Conservation (phyloP, 2,329 filamentous ascomycete species). For the Colletotrichum sp. region DNA sequence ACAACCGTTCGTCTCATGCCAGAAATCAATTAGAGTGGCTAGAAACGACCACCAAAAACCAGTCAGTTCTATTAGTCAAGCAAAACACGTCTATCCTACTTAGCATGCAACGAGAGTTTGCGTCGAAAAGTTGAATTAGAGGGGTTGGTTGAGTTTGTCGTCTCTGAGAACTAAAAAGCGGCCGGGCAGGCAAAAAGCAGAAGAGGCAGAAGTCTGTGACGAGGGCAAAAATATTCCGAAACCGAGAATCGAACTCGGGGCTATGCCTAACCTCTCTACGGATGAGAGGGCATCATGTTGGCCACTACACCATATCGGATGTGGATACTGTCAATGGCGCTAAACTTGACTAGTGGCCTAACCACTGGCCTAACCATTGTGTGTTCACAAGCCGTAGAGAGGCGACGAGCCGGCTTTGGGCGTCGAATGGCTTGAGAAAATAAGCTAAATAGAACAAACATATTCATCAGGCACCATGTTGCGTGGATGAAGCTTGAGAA, state of each 20-base stretch:
- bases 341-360: neutral
- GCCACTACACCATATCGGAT: slow-evolving; percentile 13
- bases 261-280: neutral
- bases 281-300: slow-evolving; percentile 15
- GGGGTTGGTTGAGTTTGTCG: neutral
- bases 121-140: neutral
- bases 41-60: neutral
- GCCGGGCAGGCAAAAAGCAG: neutral
- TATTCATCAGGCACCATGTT: neutral
- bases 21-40: neutral
- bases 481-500: neutral
- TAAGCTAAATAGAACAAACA: neutral
- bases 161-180: neutral
- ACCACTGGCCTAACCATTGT: neutral
- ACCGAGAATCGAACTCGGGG: slow-evolving; percentile 14
- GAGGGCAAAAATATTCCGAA: neutral
- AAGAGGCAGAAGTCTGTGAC: neutral
- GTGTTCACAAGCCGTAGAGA: neutral
- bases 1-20: neutral
- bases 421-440: neutral
- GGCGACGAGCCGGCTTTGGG: neutral
- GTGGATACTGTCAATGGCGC: fast-evolving
- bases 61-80: neutral
- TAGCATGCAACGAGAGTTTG: neutral
- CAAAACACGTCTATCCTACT: neutral